Evolutionary conservation across 495 filamentous ascomycete genomes (phyloP).

Genomic region (Penicillium subrubescens): DNA sequence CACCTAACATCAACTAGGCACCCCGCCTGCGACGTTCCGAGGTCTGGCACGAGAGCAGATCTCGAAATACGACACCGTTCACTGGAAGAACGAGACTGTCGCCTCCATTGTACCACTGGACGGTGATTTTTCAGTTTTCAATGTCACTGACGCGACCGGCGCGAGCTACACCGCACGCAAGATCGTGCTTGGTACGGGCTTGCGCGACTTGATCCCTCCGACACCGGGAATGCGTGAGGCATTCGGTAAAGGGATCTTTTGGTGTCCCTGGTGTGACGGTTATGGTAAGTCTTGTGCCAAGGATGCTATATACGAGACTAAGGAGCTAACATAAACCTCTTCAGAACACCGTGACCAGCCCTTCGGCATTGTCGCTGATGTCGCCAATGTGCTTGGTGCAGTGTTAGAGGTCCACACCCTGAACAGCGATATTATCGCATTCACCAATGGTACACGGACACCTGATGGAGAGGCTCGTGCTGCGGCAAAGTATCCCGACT

Average conservation of each 20-base stretch:
- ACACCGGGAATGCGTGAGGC: conserved; percentile 52
- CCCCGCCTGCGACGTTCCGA: conserved; percentile 54
- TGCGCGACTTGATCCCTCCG: conserved; percentile 53
- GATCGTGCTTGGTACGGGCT: conserved; percentile 57
- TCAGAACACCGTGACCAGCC: conserved; percentile 56
- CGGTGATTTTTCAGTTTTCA: conserved; percentile 45
- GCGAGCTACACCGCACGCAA: conserved; percentile 47
- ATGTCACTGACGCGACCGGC: conserved; percentile 36
- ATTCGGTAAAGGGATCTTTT: conserved; percentile 61
- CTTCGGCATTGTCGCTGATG: conserved; percentile 52
- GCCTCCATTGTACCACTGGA: conserved; percentile 38
- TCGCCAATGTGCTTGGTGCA: conserved; percentile 42
- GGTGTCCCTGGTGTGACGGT: conserved; percentile 65
- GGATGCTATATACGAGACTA: neutral
- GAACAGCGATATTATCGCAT: conserved; percentile 43
- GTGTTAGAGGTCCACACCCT: conserved; percentile 53
- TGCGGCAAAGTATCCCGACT: conserved; percentile 41
- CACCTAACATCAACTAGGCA: conserved; percentile 34
- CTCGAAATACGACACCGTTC: conserved; percentile 48
- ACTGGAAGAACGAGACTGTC: conserved; percentile 50
- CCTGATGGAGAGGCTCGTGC: conserved; percentile 38
- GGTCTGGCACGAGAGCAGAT: conserved; percentile 54
- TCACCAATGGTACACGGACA: conserved; percentile 58
- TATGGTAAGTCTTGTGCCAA: conserved; percentile 19
- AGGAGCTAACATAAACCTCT: neutral